Evolutionary conservation across 108 stramenopile species (phyloP).

Genomic region (Skeletonema marinoi): DNA sequence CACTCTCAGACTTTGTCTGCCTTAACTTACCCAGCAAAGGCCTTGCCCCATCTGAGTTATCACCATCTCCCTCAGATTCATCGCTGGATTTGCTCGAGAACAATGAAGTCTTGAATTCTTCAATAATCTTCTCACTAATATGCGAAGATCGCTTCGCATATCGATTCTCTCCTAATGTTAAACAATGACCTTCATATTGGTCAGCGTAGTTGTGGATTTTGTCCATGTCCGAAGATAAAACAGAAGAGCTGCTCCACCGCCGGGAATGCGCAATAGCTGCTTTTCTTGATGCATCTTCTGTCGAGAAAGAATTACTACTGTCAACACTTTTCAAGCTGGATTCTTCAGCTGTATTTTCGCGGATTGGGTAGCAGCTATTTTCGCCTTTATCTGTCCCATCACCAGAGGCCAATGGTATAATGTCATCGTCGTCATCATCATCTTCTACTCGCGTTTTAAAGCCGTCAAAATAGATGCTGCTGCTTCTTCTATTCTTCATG

Average conservation of each 20-base stretch:
- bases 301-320: neutral
- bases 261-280: neutral
- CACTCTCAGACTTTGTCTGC: neutral
- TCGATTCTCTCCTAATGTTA: neutral
- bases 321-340: too few species aligned
- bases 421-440: neutral
- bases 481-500: too few species aligned
- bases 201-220: neutral
- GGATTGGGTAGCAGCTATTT: too few species aligned
- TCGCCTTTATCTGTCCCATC: too few species aligned
- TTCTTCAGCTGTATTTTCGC: too few species aligned
- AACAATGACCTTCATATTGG: neutral
- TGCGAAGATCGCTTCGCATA: neutral
- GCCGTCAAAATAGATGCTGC: neutral
- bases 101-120: neutral
- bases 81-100: too few species aligned
- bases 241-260: neutral
- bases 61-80: too few species aligned
- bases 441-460: neutral
- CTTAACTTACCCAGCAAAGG: too few species aligned
- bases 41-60: neutral
- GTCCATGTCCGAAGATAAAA: neutral
- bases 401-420: too few species aligned
- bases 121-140: neutral
- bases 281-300: slow-evolving; percentile 3